Base-by-base conservation (phyloP, 768 basidiomycete species). In the Kwoniella shandongensis region DNA sequence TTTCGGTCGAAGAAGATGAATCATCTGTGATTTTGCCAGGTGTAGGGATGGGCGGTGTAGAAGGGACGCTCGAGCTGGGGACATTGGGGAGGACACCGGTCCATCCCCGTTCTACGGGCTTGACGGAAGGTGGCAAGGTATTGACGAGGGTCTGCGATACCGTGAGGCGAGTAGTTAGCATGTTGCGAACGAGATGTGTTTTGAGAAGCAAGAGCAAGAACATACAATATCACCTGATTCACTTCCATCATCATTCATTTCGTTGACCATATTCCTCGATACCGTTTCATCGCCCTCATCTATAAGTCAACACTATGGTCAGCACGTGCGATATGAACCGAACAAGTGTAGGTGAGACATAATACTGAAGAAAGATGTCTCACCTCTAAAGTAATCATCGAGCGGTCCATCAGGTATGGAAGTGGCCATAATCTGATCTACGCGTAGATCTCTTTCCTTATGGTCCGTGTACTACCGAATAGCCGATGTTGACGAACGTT, bases 311-410 rank as follows among this genome's bases (percentile, higher is more conserved):
- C n/a, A n/a, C n/a, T n/a, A n/a, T n/a, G n/a, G n/a, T n/a, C n/a
- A n/a, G n/a, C n/a, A n/a, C n/a, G n/a, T n/a, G n/a, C n/a, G n/a
- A n/a, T n/a, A n/a, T n/a, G n/a, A n/a, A n/a, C n/a, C n/a, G n/a
- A n/a, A n/a, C n/a, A n/a, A n/a, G n/a, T n/a, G n/a, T n/a, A n/a
- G n/a, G n/a, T n/a, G n/a, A n/a, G n/a, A n/a, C n/a, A n/a, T n/a
- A n/a, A n/a, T n/a, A n/a, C n/a, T n/a, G n/a, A n/a, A n/a, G n/a
- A n/a, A n/a, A n/a, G 25, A 53, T 2, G 1, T 47, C 62, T 44
- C 27, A 63, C 58, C 62, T 20, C 46, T 40, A 29, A 64, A 53
- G 49, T 59, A 64, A 5, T 64, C 57, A 40, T 64, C 57, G 36
- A 64, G 45, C 13, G 62, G 62, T 12, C 59, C 59, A 32, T 60